Base-by-base conservation (phyloP, 1,284 basidiomycete genomes). In the Pseudozyma sp. region DNA sequence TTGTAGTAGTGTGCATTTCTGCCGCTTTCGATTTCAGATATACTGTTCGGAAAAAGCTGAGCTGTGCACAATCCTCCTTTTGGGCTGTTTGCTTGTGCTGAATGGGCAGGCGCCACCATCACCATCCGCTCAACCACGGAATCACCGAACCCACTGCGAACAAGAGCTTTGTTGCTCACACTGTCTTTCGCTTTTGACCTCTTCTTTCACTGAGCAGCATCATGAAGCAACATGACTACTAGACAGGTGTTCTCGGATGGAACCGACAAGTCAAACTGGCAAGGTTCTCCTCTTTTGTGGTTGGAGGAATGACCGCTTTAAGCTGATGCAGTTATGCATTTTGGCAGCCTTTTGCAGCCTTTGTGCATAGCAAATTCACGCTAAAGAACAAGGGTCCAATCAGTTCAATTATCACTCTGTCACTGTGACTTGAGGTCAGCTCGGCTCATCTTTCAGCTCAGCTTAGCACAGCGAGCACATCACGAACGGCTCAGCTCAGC, bases 401-500 rank as follows among this genome's bases (percentile, higher is more conserved):
- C 25, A 31, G 25, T 31, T 31, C 25, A 31, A 31, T 31, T 31
- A 6, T 31, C 25, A 31, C 25, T 31, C 25, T 31, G 25, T 3
- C 25, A 31, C 25, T 42, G 40, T 42, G 40, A 45, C 16, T 13
- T 25, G 16, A 31, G 47, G 31, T 49, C 47, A 49, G 47, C 47
- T 49, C 19, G 16, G 47, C 47, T 49, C 16, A 52, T 36, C 51
- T 52, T 21, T 49, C 16, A 52, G 51, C 51, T 52, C 47, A 48
- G 43, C 25, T 6, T 31, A n/a, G n/a, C n/a, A n/a, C n/a, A n/a
- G n/a, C 39, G n/a, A n/a, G n/a, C n/a, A n/a, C n/a, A n/a, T n/a
- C n/a, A n/a, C n/a, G n/a, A n/a, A n/a, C n/a, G n/a, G 47, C 47
- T 49, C 19, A 34, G 47, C 47, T 49, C n/a, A n/a, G n/a, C n/a